Percentiles rank a stretch among this genome's conserved stretches.
These are phyloP conservation scores for Camelina hispida DNA, from an alignment of 345 rosid genomes.

Conservation along the genomic window DNA sequence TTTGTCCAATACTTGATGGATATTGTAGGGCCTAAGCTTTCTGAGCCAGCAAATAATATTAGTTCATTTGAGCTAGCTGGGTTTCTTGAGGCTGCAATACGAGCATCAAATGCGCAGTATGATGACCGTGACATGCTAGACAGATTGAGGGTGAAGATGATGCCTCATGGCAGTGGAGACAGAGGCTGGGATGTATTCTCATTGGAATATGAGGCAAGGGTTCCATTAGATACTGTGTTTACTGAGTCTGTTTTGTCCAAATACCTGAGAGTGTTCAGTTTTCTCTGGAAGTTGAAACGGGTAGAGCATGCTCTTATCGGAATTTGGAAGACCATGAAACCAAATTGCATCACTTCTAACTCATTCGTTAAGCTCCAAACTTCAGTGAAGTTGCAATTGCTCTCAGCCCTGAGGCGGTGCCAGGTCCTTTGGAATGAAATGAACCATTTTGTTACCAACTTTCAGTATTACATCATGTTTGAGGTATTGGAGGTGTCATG, in stretches of 20 bases:
- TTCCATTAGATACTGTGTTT: slow-evolving; percentile 89
- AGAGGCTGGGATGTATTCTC: slow-evolving; percentile 99
- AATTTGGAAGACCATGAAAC: slow-evolving; percentile 99
- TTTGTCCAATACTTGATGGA: slow-evolving; percentile 97
- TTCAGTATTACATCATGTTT: slow-evolving; percentile 98
- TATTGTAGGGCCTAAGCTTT: slow-evolving; percentile 89
- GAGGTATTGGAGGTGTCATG: slow-evolving; percentile 98
- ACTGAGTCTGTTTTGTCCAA: slow-evolving; percentile 86
- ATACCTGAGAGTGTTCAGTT: slow-evolving; percentile 89
- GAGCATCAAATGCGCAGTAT: slow-evolving; percentile 98
- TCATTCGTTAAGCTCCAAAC: slow-evolving; percentile 75
- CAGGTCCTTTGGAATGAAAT: slow-evolving; percentile 97
- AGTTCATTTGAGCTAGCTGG: slow-evolving; percentile 97
- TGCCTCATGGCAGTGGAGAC: slow-evolving; percentile 92
- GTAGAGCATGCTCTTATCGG: slow-evolving; percentile 98
- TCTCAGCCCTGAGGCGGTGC: slow-evolving; percentile 84
- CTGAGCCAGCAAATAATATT: slow-evolving; percentile 96
- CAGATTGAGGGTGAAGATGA: slow-evolving; percentile 89
- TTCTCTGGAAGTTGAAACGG: slow-evolving; percentile 93
- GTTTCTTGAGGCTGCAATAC: slow-evolving; percentile 85
- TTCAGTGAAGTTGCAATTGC: slow-evolving; percentile 75
- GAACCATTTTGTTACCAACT: slow-evolving; percentile 96
- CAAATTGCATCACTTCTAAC: slow-evolving; percentile 86
- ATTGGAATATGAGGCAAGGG: slow-evolving; percentile 91
- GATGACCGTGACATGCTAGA: slow-evolving; percentile 92